These are phyloP conservation scores for Blastomyces parvus DNA, from an alignment of 2,329 filamentous ascomycete genomes.

Conservation along the genomic window DNA sequence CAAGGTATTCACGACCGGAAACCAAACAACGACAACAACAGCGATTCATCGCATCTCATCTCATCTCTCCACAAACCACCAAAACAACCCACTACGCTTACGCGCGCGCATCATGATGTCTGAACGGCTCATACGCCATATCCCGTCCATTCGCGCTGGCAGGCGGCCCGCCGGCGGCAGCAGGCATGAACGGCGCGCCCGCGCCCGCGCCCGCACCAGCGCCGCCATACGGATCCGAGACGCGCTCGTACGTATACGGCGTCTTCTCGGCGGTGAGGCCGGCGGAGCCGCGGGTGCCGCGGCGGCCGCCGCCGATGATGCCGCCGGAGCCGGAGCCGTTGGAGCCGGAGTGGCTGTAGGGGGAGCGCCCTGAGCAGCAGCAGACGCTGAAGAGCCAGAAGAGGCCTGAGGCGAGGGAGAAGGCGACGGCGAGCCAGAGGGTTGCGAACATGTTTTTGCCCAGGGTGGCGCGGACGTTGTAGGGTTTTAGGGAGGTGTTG, in stretches of 20 bases:
- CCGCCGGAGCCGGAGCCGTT: constrained; percentile 30
- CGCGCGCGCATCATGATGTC: constrained; percentile 14
- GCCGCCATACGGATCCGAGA: constrained; percentile 26
- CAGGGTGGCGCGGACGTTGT: constrained; percentile 58
- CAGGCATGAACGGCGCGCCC: neutral
- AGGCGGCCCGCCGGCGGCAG: neutral
- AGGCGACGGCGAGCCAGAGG: constrained; percentile 71
- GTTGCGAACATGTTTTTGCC: constrained; percentile 61
- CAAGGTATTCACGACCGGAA: no score
- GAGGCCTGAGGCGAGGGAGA: constrained; percentile 62
- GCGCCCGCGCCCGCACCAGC: neutral
- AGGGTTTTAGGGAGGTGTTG: constrained; percentile 56
- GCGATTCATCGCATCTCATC: no score
- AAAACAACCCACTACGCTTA: no score
- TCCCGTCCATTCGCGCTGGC: constrained; percentile 9
- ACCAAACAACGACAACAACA: no score
- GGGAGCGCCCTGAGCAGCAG: constrained; percentile 68
- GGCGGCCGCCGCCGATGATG: constrained; percentile 17
- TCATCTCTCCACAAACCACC: neutral
- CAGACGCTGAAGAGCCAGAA: constrained; percentile 92
- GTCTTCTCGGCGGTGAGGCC: constrained; percentile 49
- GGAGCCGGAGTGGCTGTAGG: constrained; percentile 37
- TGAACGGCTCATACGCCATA: constrained; percentile 16
- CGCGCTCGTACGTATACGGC: constrained; percentile 52
- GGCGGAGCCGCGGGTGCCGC: no score